phyloP scores from a whole-genome alignment of 345 rosid species.

The Rhizophora apiculata region DNA sequence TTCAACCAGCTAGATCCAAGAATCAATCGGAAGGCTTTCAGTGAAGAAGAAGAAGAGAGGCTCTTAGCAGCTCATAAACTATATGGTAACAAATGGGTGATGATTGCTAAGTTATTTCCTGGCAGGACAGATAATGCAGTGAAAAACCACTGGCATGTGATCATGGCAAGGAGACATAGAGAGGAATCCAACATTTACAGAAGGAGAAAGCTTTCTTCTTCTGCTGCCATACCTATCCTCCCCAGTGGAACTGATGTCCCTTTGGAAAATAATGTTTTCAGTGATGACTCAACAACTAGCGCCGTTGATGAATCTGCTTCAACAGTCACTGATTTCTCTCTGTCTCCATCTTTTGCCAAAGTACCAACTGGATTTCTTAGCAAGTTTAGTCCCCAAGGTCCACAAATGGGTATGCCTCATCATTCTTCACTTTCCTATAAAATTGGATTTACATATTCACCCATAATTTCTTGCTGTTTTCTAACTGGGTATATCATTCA shows the following conservation, averaged over 20 bases:
- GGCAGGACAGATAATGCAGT: constrained; percentile 96
- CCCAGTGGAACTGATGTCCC: constrained; percentile 16
- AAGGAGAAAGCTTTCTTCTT: constrained; percentile 41
- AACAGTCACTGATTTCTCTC: constrained; percentile 57
- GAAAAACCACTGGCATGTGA: constrained; percentile 96
- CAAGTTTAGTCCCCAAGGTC: constrained; percentile 16
- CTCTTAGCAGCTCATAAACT: constrained; percentile 62
- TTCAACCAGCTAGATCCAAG: constrained; percentile 92
- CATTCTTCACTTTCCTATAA: not conserved
- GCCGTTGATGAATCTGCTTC: constrained; percentile 48
- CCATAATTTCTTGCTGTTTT: too few relatives aligned
- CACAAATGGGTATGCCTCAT: constrained; percentile 29
- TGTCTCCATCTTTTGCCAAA: constrained; percentile 49
- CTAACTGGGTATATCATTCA: too few relatives aligned
- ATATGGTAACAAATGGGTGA: constrained; percentile 91
- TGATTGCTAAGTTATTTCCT: constrained; percentile 78
- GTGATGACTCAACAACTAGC: constrained; percentile 48
- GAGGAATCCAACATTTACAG: constrained; percentile 52
- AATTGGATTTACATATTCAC: not conserved
- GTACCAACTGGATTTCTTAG: constrained; percentile 18
- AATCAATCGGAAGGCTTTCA: constrained; percentile 70
- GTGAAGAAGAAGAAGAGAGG: constrained; percentile 79
- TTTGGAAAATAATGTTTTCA: constrained; percentile 27
- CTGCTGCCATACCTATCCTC: constrained; percentile 19
- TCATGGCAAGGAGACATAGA: constrained; percentile 82